Evolutionary conservation across 495 filamentous ascomycete species (phyloP).

Genomic region (Cetradonia linearis): DNA sequence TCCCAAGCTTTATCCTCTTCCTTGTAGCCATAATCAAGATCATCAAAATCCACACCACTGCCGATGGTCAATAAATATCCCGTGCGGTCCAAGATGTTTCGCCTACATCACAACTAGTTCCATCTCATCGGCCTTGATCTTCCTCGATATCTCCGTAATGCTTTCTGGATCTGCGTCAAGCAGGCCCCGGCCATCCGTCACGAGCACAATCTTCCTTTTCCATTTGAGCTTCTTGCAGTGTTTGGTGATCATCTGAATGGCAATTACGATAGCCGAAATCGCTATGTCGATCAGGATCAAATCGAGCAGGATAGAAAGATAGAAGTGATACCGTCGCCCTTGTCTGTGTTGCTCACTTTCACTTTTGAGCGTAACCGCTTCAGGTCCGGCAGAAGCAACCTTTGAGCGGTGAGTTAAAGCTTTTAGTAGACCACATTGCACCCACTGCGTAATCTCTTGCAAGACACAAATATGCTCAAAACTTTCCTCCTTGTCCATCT

Average conservation of each 20-base stretch:
- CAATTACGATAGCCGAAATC: constrained; percentile 76
- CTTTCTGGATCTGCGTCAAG: constrained; percentile 54
- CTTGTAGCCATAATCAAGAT: constrained; percentile 79
- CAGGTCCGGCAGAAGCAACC: constrained; percentile 62
- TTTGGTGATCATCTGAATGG: constrained; percentile 71
- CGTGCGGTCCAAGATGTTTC: neutral
- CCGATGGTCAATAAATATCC: constrained; percentile 27
- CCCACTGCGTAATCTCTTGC: constrained; percentile 56
- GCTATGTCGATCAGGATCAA: constrained; percentile 32
- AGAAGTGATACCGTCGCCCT: constrained; percentile 54
- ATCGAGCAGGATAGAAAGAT: neutral
- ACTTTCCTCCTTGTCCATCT: constrained; percentile 48
- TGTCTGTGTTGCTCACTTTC: constrained; percentile 53
- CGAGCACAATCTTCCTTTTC: constrained; percentile 66
- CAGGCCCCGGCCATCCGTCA: constrained; percentile 66
- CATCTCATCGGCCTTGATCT: constrained; percentile 64
- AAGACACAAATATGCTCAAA: constrained; percentile 73
- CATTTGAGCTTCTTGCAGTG: constrained; percentile 87
- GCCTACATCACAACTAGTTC: constrained; percentile 72
- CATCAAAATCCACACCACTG: constrained; percentile 91
- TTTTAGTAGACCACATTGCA: constrained; percentile 4
- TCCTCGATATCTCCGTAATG: constrained; percentile 53
- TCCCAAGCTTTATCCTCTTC: constrained; percentile 72
- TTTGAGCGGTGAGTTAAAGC: constrained; percentile 17
- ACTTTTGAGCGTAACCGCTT: constrained; percentile 51